These are phyloP conservation scores for Phytophthora sojae DNA, from an alignment of 352 stramenopile species.

Conservation along the genomic window DNA sequence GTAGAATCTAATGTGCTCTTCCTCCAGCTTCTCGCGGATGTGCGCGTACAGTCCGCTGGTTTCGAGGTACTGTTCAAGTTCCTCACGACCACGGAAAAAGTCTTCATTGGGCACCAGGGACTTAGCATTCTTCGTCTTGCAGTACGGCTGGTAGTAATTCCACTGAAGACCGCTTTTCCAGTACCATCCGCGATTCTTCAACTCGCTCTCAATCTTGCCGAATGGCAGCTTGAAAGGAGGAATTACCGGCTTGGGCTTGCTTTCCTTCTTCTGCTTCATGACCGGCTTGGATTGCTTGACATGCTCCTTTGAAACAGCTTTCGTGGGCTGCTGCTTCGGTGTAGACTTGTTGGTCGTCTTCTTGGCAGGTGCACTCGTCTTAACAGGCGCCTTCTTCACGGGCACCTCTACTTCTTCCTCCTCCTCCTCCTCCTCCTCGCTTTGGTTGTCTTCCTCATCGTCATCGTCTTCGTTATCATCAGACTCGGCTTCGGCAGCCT, in stretches of 20 bases:
- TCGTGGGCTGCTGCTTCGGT: constrained; percentile 11
- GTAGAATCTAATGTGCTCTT: constrained; percentile 43
- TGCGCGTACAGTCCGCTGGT: constrained; percentile 46
- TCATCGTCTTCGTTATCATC: constrained; percentile 12
- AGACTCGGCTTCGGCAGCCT: constrained; percentile 16
- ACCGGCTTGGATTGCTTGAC: constrained; percentile 3
- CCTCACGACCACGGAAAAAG: constrained; percentile 56
- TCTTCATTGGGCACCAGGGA: constrained; percentile 44
- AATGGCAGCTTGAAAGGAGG: constrained; percentile 68
- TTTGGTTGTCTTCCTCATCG: constrained; percentile 27
- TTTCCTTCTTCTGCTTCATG: constrained; percentile 24
- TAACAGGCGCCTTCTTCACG: constrained; percentile 15
- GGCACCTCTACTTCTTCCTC: constrained; percentile 7
- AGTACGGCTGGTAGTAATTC: constrained; percentile 68
- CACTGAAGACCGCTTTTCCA: constrained; percentile 60
- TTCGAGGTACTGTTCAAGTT: constrained; percentile 58
- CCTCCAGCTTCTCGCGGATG: constrained; percentile 49
- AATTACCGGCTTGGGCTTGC: constrained; percentile 31
- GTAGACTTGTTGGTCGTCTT: constrained; percentile 9
- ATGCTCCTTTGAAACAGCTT: constrained; percentile 2
- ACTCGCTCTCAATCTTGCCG: constrained; percentile 66
- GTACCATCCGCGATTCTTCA: constrained; percentile 69
- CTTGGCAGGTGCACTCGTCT: not conserved
- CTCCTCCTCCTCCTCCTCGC: constrained; percentile 1
- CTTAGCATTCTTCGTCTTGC: constrained; percentile 34